A percentile compares a stretch with the other conserved stretches of the same genome.
Conservation (phyloP, 2,329 filamentous ascomycete genomes). For the Whalleya microplaca region DNA sequence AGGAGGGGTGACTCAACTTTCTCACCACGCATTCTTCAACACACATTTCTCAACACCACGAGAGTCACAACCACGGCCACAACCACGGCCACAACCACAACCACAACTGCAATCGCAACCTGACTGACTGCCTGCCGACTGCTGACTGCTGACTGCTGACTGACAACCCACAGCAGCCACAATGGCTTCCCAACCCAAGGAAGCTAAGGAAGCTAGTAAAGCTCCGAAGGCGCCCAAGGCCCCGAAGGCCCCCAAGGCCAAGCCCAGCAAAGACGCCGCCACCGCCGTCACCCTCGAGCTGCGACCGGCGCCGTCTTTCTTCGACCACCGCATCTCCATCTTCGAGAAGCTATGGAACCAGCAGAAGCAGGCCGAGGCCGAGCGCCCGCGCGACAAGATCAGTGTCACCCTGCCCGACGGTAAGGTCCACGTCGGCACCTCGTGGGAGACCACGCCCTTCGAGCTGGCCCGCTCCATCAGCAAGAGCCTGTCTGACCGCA, state of each 20-base stretch:
- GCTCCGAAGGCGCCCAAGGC: not conserved
- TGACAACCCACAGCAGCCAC: too few species aligned
- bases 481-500: constrained; percentile 84
- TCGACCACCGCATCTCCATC: constrained; percentile 71
- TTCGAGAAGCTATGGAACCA: constrained; percentile 41
- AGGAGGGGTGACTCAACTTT: too few species aligned
- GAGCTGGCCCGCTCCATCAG: constrained; percentile 78
- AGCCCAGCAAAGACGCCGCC: not conserved
- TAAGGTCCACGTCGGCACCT: constrained; percentile 71
- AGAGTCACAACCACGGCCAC: too few species aligned
- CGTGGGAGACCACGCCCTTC: constrained; percentile 89
- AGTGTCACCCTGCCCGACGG: constrained; percentile 75
- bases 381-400: constrained; percentile 74
- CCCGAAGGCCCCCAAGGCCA: not conserved
- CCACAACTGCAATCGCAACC: too few species aligned
- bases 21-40: too few species aligned
- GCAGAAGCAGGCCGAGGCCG: constrained; percentile 74
- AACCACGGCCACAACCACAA: too few species aligned
- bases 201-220: too few species aligned
- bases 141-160: too few species aligned
- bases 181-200: too few species aligned
- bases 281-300: not conserved
- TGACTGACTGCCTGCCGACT: too few species aligned
- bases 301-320: constrained; percentile 51
- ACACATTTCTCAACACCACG: too few species aligned